Percentiles rank a stretch among this genome's conserved stretches.
These are phyloP conservation scores for Nannizziopsis barbatae DNA, from an alignment of 2,329 filamentous ascomycete species.

Conservation along the genomic window DNA sequence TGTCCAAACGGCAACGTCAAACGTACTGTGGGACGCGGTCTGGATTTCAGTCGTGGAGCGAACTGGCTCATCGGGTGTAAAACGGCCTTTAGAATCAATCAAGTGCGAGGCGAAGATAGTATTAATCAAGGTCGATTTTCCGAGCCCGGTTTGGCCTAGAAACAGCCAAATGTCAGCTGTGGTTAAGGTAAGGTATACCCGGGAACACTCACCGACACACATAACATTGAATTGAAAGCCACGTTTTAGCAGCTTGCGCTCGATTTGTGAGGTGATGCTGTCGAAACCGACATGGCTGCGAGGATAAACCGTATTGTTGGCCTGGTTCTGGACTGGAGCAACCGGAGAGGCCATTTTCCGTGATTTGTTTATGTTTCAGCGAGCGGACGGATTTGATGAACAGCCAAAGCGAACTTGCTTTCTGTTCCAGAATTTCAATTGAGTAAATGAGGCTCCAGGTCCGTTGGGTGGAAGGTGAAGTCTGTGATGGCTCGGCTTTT, in stretches of 20 bases:
- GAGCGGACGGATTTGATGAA: neutral
- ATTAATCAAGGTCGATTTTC: slow-evolving; percentile 73
- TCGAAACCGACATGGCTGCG: slow-evolving; percentile 99
- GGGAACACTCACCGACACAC: slow-evolving; percentile 71
- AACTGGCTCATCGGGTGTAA: slow-evolving; percentile 83
- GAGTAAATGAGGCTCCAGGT: too few species aligned
- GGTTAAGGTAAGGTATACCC: neutral
- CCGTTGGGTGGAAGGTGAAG: neutral
- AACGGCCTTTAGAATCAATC: slow-evolving; percentile 95
- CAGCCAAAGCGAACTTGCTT: too few species aligned
- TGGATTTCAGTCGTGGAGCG: slow-evolving; percentile 97
- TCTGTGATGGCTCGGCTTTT: neutral
- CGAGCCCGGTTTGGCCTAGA: slow-evolving; percentile 89
- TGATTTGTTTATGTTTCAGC: slow-evolving; percentile 3
- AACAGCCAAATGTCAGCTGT: neutral
- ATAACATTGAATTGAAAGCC: slow-evolving; percentile 99
- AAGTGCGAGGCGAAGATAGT: slow-evolving; percentile 99
- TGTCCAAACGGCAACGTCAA: too few species aligned
- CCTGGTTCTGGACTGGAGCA: slow-evolving; percentile 29
- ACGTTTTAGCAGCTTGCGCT: slow-evolving; percentile 98
- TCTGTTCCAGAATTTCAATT: neutral
- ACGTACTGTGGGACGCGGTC: slow-evolving; percentile 73
- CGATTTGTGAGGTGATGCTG: slow-evolving; percentile 98
- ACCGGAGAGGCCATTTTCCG: slow-evolving; percentile 12
- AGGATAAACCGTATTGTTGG: slow-evolving; percentile 55